A percentile compares a stretch with the other conserved stretches of the same genome.
phyloP scores from a whole-genome alignment of 768 basidiomycete species.

The Termitomyces sp. region DNA sequence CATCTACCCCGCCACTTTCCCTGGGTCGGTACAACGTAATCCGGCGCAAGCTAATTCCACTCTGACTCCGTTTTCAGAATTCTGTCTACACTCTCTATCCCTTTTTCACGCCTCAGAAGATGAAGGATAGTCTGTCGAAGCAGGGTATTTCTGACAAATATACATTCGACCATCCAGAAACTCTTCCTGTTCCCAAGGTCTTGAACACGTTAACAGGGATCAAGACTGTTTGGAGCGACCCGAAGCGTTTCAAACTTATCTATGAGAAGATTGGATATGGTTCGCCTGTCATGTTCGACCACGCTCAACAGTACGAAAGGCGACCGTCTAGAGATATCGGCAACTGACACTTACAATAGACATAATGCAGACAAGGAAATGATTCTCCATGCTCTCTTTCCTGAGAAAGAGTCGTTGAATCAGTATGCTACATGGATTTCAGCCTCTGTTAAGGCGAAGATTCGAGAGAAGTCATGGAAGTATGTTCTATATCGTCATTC shows the following conservation, averaged over 20 bases:
- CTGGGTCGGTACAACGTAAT: slow-evolving; percentile 1
- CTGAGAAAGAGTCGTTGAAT: slow-evolving; percentile 20
- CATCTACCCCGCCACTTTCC: slow-evolving; percentile 15
- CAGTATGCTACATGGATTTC: slow-evolving; percentile 23
- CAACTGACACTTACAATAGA: slow-evolving; percentile 10
- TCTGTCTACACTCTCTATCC: slow-evolving; percentile 12
- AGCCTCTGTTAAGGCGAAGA: slow-evolving; percentile 21
- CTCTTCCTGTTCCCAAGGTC: slow-evolving; percentile 23
- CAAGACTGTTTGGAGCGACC: slow-evolving; percentile 29
- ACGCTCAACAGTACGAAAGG: slow-evolving; percentile 20
- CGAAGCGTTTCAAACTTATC: slow-evolving; percentile 29
- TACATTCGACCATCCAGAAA: slow-evolving; percentile 34
- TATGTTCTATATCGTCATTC: not conserved
- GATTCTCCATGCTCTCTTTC: slow-evolving; percentile 32
- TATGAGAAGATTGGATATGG: slow-evolving; percentile 39
- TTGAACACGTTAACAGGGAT: slow-evolving; percentile 32
- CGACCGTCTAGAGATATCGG: slow-evolving; percentile 3
- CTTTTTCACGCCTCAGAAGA: slow-evolving; percentile 44
- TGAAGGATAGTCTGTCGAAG: slow-evolving; percentile 30
- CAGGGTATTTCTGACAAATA: slow-evolving; percentile 37
- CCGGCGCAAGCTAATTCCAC: not conserved
- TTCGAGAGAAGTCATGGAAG: slow-evolving; percentile 28
- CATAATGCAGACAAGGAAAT: slow-evolving; percentile 27
- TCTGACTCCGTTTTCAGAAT: slow-evolving; percentile 1
- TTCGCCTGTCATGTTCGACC: slow-evolving; percentile 36